Evolutionary conservation across 495 filamentous ascomycete species (phyloP).

Genomic region (Astrothelium macrocarpum): DNA sequence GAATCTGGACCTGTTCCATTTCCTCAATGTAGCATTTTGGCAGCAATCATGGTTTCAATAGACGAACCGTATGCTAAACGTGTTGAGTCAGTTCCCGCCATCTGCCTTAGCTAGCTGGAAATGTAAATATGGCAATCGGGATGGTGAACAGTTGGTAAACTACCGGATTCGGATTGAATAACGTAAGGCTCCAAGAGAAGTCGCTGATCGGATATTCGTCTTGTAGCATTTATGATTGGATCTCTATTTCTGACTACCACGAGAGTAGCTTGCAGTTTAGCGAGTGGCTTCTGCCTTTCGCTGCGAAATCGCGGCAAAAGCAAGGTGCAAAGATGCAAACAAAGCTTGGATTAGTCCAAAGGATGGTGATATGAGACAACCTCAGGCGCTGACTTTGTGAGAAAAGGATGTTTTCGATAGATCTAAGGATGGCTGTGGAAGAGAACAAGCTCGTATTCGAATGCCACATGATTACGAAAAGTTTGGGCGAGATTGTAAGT

Average conservation of each 20-base stretch:
- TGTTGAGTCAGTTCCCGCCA: neutral
- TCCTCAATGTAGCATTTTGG: neutral
- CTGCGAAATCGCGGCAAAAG: neutral
- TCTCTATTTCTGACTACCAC: neutral
- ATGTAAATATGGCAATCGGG: neutral
- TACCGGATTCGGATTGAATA: neutral
- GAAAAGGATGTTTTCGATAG: neutral
- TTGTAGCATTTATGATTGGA: neutral
- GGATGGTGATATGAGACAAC: neutral
- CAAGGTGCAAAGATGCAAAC: neutral
- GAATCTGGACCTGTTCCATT: neutral
- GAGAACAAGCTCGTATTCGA: neutral
- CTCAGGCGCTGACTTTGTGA: neutral
- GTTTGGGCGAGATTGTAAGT: neutral
- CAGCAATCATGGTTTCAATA: neutral
- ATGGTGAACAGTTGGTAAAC: neutral
- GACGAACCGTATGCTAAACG: neutral
- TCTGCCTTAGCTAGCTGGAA: neutral
- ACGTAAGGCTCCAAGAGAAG: neutral
- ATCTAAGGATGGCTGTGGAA: constrained; percentile 1
- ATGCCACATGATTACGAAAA: neutral
- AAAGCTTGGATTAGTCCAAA: neutral
- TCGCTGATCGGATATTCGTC: neutral
- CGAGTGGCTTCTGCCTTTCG: neutral
- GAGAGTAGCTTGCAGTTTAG: neutral